Evolutionary conservation across 139 green algal genomes (phyloP), one percentile per base, ranked within the genome.

Genomic region (Gonium pectorale): DNA sequence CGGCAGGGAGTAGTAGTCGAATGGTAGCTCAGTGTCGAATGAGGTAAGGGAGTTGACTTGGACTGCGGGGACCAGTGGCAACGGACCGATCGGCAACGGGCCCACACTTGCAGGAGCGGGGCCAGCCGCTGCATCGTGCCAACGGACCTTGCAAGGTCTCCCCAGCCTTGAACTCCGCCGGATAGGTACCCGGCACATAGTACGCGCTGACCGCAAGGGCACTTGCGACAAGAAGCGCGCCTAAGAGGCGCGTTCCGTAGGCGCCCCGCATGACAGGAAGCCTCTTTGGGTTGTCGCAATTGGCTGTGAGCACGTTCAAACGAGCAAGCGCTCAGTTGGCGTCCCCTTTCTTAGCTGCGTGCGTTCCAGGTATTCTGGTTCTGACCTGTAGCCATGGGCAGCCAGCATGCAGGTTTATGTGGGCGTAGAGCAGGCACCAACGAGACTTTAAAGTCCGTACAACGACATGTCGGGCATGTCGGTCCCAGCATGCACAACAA

Each of bases 1-100:
- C 0, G 97, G 97, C 85, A 99, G 86, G 15, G 88, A 92, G 89
- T 99, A 99, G 86, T 99, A 99, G 26, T 96, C 90, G 84, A 91
- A 98, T 0, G 97, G 97, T 67, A 99, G 87, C 79, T 99, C 95
- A 62, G 97, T 98, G 38, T 97, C 94, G 67, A 93, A 95, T 5
- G 94, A 98, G 2, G 92, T 97, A 33, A 99, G 69, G 0, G 95
- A 97, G 86, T 98, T 99, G 1, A 96, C 95, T 46, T 93, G 72
- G 5, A 77, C 92, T 95, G 89, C 64, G 74, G 0, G 51, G n/a
- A 27, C 0, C 75, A 54, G 37, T 67, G 35, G 13, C 37, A 71
- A 78, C 68, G n/a, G n/a, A n/a, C n/a, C n/a, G n/a, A n/a, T n/a
- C n/a, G n/a, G n/a, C n/a, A n/a, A n/a, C n/a, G n/a, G n/a, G n/a